These are phyloP conservation scores for Saccharomyces mikatae DNA, from an alignment of 805 yeast genomes.

Conservation along the genomic window DNA sequence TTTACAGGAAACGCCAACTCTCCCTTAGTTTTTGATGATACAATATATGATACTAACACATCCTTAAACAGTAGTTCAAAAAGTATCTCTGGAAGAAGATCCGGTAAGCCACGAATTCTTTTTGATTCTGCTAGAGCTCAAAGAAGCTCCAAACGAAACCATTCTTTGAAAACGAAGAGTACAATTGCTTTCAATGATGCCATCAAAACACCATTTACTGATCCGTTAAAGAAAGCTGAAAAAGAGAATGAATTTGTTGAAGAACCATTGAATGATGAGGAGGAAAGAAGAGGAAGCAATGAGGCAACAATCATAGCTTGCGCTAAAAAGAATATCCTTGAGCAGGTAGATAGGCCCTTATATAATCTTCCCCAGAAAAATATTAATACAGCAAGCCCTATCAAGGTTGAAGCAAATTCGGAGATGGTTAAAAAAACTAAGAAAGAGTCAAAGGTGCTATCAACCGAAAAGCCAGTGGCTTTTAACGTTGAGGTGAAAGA, in stretches of 20 bases:
- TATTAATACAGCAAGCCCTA: background rate
- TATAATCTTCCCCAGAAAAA: slow-evolving; percentile 18
- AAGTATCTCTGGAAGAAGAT: slow-evolving; percentile 1
- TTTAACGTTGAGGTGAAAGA: slow-evolving; percentile 75
- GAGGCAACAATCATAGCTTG: background rate
- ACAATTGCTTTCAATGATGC: slow-evolving; percentile 15
- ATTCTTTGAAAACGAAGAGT: slow-evolving; percentile 11
- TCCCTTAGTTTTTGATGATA: slow-evolving; percentile 13
- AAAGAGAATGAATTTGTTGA: slow-evolving; percentile 26
- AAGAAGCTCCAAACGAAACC: slow-evolving; percentile 24
- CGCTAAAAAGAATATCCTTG: slow-evolving; percentile 9
- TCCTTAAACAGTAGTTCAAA: slow-evolving; percentile 7
- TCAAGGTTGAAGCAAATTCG: slow-evolving; percentile 1
- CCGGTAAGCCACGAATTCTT: slow-evolving; percentile 34
- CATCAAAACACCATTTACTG: slow-evolving; percentile 12
- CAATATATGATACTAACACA: slow-evolving; percentile 1
- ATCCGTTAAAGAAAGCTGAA: slow-evolving; percentile 29
- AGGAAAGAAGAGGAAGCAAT: slow-evolving; percentile 20
- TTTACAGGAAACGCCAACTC: slow-evolving; percentile 25
- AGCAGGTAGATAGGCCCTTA: slow-evolving; percentile 21
- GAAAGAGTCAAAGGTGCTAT: background rate
- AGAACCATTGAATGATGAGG: slow-evolving; percentile 23
- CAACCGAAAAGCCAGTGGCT: slow-evolving; percentile 15
- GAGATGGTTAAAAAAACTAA: slow-evolving; percentile 6
- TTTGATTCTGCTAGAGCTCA: slow-evolving; percentile 43